phyloP scores from a whole-genome alignment of 2,329 filamentous ascomycete species.

The Ustilaginoidea virens region DNA sequence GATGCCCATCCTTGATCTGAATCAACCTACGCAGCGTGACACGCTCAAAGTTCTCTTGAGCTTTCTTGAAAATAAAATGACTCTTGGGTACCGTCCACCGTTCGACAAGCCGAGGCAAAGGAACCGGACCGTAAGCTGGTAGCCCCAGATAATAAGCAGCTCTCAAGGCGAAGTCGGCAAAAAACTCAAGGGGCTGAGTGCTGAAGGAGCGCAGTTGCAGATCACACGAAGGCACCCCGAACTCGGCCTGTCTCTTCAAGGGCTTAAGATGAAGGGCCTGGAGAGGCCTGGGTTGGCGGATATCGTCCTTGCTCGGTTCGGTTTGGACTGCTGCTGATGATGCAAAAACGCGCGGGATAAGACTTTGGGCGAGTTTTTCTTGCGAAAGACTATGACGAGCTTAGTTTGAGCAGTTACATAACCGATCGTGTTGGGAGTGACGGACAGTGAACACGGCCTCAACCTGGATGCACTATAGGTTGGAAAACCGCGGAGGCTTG shows the following conservation, averaged over 20 bases:
- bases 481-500: no score
- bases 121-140: slow-evolving; percentile 70
- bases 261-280: slow-evolving; percentile 79
- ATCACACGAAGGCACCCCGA: slow-evolving; percentile 74
- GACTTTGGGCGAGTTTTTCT: no score
- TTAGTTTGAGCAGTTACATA: neutral
- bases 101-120: slow-evolving; percentile 73
- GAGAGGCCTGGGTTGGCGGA: slow-evolving; percentile 59
- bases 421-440: no score
- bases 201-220: slow-evolving; percentile 88
- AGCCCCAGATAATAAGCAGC: slow-evolving; percentile 89
- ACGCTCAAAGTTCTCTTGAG: slow-evolving; percentile 93
- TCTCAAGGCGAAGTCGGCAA: slow-evolving; percentile 83
- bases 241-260: slow-evolving; percentile 55
- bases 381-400: neutral
- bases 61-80: slow-evolving; percentile 94
- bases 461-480: no score
- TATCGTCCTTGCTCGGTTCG: slow-evolving; percentile 1
- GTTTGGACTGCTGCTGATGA: neutral
- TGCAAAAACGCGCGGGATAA: no score
- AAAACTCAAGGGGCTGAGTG: slow-evolving; percentile 82
- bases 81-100: slow-evolving; percentile 84
- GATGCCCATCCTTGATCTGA: slow-evolving; percentile 82
- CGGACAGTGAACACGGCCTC: no score
- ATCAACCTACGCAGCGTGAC: slow-evolving; percentile 75